Conservation (phyloP, 441 rosid genomes). For the Arabidopsis hybrid region DNA sequence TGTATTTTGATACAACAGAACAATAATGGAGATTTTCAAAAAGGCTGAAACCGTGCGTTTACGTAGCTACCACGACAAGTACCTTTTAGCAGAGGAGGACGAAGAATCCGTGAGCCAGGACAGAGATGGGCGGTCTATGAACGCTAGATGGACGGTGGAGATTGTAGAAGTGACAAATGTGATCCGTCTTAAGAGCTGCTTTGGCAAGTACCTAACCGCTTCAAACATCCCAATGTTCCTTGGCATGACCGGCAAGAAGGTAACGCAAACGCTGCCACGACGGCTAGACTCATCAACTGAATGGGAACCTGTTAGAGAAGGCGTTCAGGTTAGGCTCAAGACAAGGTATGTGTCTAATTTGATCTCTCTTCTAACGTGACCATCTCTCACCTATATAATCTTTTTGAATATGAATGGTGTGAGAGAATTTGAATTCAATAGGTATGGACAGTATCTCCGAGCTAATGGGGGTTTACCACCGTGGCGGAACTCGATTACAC, state of each 20-base stretch:
- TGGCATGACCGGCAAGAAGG: slow-evolving; percentile 59
- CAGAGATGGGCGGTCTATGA: slow-evolving; percentile 50
- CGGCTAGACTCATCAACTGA: slow-evolving; percentile 59
- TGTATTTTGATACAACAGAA: slow-evolving; percentile 26
- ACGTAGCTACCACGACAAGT: slow-evolving; percentile 73
- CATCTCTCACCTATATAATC: not conserved
- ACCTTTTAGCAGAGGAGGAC: slow-evolving; percentile 58
- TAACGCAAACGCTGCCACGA: slow-evolving; percentile 54
- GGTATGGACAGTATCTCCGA: slow-evolving; percentile 57
- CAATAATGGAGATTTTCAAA: slow-evolving; percentile 60
- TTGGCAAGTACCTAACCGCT: slow-evolving; percentile 63
- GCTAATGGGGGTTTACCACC: slow-evolving; percentile 71
- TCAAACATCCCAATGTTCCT: slow-evolving; percentile 59
- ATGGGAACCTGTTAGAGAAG: slow-evolving; percentile 66
- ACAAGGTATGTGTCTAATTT: slow-evolving; percentile 42
- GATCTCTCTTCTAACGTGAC: slow-evolving; percentile 5
- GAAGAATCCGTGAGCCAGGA: slow-evolving; percentile 61
- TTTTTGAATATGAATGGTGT: slow-evolving; percentile 18
- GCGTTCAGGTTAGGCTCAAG: slow-evolving; percentile 57
- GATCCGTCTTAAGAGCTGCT: slow-evolving; percentile 61
- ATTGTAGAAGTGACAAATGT: slow-evolving; percentile 23
- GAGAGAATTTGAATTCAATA: slow-evolving; percentile 15
- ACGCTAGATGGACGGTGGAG: slow-evolving; percentile 63
- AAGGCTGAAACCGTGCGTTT: slow-evolving; percentile 64
- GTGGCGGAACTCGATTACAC: slow-evolving; percentile 64